Percentiles rank a stretch among this genome's conserved stretches.
Conservation (phyloP, 371 early-diverging fungal genomes). For the Mortierella sp. region DNA sequence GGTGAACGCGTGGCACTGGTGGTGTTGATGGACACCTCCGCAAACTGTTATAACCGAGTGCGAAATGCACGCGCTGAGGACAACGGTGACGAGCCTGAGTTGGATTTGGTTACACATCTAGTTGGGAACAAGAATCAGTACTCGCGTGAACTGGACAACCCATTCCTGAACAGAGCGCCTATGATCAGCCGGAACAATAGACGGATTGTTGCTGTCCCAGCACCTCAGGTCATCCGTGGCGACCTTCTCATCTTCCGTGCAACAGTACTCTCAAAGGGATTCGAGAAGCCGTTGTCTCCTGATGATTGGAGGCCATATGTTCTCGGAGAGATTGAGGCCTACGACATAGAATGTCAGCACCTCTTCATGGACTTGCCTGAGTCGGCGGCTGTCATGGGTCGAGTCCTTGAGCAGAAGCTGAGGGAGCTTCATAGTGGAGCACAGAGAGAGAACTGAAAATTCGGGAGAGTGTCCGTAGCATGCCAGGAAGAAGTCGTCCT, state of each 20-base stretch:
- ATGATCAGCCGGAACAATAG: background rate
- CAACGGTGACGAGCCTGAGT: background rate
- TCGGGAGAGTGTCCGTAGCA: no score
- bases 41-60: conserved; percentile 1
- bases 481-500: no score
- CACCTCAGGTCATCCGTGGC: background rate
- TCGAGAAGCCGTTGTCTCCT: background rate
- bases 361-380: background rate
- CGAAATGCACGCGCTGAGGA: no score
- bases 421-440: no score
- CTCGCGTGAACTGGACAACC: background rate
- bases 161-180: background rate
- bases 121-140: background rate
- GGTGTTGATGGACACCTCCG: conserved; percentile 3
- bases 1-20: conserved; percentile 3
- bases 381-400: background rate
- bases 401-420: conserved; percentile 3
- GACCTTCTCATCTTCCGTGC: background rate
- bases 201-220: background rate
- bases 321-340: background rate
- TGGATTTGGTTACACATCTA: background rate
- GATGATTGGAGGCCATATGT: conserved; percentile 2
- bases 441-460: no score
- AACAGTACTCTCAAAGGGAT: background rate
- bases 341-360: background rate